These are phyloP conservation scores for Boletus tylopilopsis DNA, from an alignment of 768 basidiomycete genomes.

Conservation along the genomic window DNA sequence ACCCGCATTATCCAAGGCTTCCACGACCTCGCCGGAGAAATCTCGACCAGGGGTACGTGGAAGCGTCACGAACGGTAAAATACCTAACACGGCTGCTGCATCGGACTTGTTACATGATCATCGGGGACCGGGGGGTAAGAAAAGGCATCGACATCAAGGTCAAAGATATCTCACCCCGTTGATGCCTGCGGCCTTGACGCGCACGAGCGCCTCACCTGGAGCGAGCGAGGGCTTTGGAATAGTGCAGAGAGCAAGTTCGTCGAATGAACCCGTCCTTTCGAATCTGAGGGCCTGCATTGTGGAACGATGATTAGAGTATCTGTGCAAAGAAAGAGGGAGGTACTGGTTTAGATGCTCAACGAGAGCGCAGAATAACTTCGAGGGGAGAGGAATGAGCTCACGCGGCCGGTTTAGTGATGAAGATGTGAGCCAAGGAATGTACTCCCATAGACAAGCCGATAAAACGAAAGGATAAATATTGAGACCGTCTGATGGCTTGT, in stretches of 20 bases:
- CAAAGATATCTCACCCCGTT: conserved; percentile 26
- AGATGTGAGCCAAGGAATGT: not conserved
- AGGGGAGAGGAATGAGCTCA: not conserved
- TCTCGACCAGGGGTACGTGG: conserved; percentile 32
- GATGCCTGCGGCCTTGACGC: conserved; percentile 32
- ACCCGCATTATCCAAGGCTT: conserved; percentile 27
- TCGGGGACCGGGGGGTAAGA: not conserved
- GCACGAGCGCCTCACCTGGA: conserved; percentile 33
- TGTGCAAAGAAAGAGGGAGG: not conserved
- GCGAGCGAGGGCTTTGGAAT: conserved; percentile 25
- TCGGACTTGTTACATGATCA: conserved; percentile 21
- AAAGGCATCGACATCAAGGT: not conserved
- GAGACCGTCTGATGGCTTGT: conserved; percentile 2
- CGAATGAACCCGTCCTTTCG: conserved; percentile 30
- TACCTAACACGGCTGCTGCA: conserved; percentile 26
- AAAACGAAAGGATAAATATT: not conserved
- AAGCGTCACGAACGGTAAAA: conserved; percentile 30
- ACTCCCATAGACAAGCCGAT: not conserved
- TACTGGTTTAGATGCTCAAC: not conserved
- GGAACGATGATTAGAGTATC: conserved; percentile 2
- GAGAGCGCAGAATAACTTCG: not conserved
- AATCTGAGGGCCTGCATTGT: conserved; percentile 33
- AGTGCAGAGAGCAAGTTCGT: conserved; percentile 21
- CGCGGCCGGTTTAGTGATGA: not conserved
- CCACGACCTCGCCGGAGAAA: conserved; percentile 34